Evolutionary conservation across 2,329 filamentous ascomycete species (phyloP).

Genomic region (Penicillium oxalicum): DNA sequence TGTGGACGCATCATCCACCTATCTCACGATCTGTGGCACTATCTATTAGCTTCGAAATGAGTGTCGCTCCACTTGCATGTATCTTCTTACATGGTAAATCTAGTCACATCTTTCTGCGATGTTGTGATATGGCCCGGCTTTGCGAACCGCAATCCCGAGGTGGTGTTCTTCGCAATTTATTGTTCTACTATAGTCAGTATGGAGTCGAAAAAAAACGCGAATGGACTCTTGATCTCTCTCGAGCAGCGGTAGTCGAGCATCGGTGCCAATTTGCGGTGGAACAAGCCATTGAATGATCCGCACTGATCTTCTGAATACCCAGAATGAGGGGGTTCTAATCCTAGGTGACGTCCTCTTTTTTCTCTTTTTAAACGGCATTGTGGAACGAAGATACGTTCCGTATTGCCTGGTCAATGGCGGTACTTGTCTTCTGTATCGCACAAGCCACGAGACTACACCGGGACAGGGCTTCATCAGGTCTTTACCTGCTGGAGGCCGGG

Average conservation of each 20-base stretch:
- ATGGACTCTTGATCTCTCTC: slow-evolving; percentile 42
- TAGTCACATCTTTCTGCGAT: slow-evolving; percentile 43
- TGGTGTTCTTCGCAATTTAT: slow-evolving; percentile 55
- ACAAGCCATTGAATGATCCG: slow-evolving; percentile 54
- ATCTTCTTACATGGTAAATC: slow-evolving; percentile 50
- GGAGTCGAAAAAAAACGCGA: slow-evolving; percentile 43
- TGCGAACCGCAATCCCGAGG: slow-evolving; percentile 47
- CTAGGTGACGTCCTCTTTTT: slow-evolving; percentile 53
- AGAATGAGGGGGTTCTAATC: slow-evolving; percentile 51
- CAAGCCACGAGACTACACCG: slow-evolving; percentile 29
- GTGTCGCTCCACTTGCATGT: slow-evolving; percentile 50
- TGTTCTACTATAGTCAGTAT: slow-evolving; percentile 51
- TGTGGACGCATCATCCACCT: slow-evolving; percentile 48
- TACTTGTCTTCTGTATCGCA: slow-evolving; percentile 25
- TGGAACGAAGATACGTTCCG: slow-evolving; percentile 23
- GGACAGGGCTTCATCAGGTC: slow-evolving; percentile 41
- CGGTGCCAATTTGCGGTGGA: slow-evolving; percentile 56
- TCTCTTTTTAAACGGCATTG: slow-evolving; percentile 38
- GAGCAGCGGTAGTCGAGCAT: slow-evolving; percentile 40
- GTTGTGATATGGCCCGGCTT: slow-evolving; percentile 43
- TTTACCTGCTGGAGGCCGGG: slow-evolving; percentile 42
- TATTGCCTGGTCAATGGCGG: slow-evolving; percentile 26
- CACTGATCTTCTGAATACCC: slow-evolving; percentile 53
- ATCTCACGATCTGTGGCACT: slow-evolving; percentile 12
- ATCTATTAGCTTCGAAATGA: slow-evolving; percentile 13